Evolutionary conservation across 2,329 filamentous ascomycete species (phyloP), one percentile per base, ranked within the genome.

Genomic region (Pseudogymnoascus sp.): DNA sequence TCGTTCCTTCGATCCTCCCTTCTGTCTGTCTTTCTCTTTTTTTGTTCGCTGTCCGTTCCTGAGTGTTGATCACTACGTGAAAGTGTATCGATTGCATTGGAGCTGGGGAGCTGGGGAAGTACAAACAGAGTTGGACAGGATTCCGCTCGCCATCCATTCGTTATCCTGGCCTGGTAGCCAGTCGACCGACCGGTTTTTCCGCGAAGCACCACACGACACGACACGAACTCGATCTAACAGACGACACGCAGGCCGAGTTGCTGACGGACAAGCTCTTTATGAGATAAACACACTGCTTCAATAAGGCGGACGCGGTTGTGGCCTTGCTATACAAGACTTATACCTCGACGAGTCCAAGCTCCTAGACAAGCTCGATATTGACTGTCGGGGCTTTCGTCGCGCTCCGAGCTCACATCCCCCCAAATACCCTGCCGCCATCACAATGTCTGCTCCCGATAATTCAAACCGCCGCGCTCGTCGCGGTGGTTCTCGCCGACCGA

Each of bases 161-260:
- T 75, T 72, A 63, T 73, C 66, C 13, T 63, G 31, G 2, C 13
- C 15, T 26, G 71, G 64, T 9, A 63, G 61, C 72, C 72, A 74
- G 29, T 73, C 71, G 1, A 73, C 67, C 1, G 70, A 74, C 44
- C 75, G 73, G 17, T 65, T 69, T 33, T 54, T 54, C 44, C n/a
- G 44, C 26, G 9, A 54, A 54, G 26, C 44, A 54, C 44, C 33
- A n/a, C n/a, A 29, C 41, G 24, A 47, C n/a, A 29, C 41, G 24
- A 47, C 15, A 31, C 26, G 44, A 54, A n/a, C 26, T 54, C 26
- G 29, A 31, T 2, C 2, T 17, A 54, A 26, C 44, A 33, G 33
- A 33, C 26, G 5, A 54, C 44, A 9, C 44, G 44, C 44, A 54
- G 26, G 44, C 44, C n/a, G 8, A 33, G 9, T 54, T 54, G n/a